Evolutionary conservation across 148 eudicot genomes (phyloP), one percentile per base, ranked within the genome.

Genomic region (Cornus suecica): DNA sequence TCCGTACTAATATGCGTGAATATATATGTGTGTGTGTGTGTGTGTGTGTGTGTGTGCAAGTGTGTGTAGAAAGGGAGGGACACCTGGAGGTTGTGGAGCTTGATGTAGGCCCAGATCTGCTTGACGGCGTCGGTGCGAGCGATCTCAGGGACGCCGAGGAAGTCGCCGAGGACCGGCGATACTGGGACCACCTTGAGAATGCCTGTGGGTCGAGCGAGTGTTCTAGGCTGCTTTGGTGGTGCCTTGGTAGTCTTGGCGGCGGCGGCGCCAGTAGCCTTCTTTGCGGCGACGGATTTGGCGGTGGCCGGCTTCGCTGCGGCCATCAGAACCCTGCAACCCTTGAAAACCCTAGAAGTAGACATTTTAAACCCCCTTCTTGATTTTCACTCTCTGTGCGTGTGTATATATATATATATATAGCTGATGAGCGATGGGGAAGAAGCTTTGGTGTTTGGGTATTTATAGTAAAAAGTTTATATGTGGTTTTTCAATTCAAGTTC

Each of bases 81-180:
- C 25, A 58, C 62, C 62, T 58, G 62, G 15, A 58, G 62, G 62
- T 58, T 22, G 25, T 58, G 62, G 62, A 58, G 62, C n/a, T 58
- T 58, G 62, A 58, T 58, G 62, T 58, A 58, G 5, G 3, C 62
- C 62, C 62, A 58, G 62, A 58, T 71, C 63, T 83, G 81, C 76
- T 90, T 88, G 26, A 88, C 83, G 28, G 84, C 94, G 0, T 71
- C 84, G 27, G 87, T 62, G 16, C 94, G 75, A 20, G 94, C 84
- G 41, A 65, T 73, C 73, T 90, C 86, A 20, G 82, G 31, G 20
- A 76, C 66, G 10, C 91, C 91, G 18, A 90, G 48, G 60, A 90
- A 90, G 9, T 72, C 56, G 2, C 79, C 65, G 31, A 90, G 90
- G 25, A 74, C 66, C 11, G 94, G 83, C 6, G 94, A 88, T 1